Base-by-base conservation (phyloP, 176 grass and related monocot species). In the Avena sativa region DNA sequence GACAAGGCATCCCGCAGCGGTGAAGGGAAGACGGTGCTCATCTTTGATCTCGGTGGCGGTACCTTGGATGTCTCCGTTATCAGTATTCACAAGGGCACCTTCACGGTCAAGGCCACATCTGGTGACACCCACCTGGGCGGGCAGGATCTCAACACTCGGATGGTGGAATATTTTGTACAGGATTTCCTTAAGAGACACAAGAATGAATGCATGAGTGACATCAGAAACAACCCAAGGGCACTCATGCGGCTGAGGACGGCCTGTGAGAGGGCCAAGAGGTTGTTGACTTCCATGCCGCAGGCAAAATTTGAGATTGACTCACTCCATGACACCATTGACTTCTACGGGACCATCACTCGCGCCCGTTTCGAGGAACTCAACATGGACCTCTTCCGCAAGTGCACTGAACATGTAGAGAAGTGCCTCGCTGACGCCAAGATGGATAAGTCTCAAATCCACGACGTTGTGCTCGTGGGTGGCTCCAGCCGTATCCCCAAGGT, bases 391-490 rank as follows among this genome's bases (percentile, higher is more conserved):
- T 74, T 74, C 21, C 71, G 71, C 48, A 74, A 74, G 21, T 74
- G 71, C 71, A 74, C 12, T 16, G 71, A 51, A 74, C 71, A 74
- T 74, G 71, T 74, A 8, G 46, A 74, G 71, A 74, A 74, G 71
- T 74, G 71, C 47, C 71, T 74, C 6, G 21, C 2, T 51, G 71
- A 74, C 0, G 71, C 71, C 71, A 74, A 74, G 71, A 74, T 74
- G 71, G 71, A 74, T 12, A 74, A 74, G 48, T 74, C 71, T 14
- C 71, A 74, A 16, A 74, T 74, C 71, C 69, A 96, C 28, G 94
- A 92, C 2, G 87, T 96, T 49, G 91, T 96, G 47, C 91, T 96
- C 4, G 91, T 96, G n/a, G 94, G 94, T 51, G 94, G 94, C 56
- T 96, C 91, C 0, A 93, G 89, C 12, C 83, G 94, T 13, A 97